These are phyloP conservation scores for Fremontodendron californicum DNA, from an alignment of 345 rosid species.

Conservation along the genomic window DNA sequence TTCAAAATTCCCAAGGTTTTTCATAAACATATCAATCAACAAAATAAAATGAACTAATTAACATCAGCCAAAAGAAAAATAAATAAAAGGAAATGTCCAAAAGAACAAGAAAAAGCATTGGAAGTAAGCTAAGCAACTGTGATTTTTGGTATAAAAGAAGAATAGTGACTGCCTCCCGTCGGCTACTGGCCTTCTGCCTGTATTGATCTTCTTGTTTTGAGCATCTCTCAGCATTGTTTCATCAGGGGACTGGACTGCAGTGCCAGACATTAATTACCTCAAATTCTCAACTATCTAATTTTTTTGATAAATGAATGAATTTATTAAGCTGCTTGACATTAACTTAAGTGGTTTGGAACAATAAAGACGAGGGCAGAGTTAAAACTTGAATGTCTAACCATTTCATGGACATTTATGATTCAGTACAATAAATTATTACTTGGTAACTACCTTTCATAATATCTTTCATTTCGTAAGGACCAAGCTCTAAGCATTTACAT, in stretches of 20 bases:
- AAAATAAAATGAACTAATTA: background rate
- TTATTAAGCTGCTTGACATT: background rate
- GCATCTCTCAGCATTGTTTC: background rate
- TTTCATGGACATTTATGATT: too few species aligned
- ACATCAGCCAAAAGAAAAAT: background rate
- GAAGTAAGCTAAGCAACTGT: background rate
- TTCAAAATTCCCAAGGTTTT: background rate
- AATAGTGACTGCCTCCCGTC: background rate
- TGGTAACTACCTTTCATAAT: too few species aligned
- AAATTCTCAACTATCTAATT: background rate
- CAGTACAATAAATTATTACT: too few species aligned
- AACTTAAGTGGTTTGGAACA: too few species aligned
- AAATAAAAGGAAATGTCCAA: too few species aligned
- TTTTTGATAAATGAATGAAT: background rate
- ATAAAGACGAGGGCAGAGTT: too few species aligned
- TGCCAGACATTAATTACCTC: background rate
- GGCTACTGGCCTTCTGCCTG: background rate
- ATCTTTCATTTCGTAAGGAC: too few species aligned
- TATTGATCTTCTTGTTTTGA: background rate
- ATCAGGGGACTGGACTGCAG: background rate
- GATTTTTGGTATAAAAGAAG: background rate
- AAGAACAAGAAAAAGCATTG: background rate
- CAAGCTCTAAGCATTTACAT: too few species aligned
- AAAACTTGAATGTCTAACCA: too few species aligned
- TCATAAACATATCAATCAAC: background rate